These are phyloP conservation scores for Aureobasidium lini DNA, from an alignment of 2,329 filamentous ascomycete species.

Conservation along the genomic window DNA sequence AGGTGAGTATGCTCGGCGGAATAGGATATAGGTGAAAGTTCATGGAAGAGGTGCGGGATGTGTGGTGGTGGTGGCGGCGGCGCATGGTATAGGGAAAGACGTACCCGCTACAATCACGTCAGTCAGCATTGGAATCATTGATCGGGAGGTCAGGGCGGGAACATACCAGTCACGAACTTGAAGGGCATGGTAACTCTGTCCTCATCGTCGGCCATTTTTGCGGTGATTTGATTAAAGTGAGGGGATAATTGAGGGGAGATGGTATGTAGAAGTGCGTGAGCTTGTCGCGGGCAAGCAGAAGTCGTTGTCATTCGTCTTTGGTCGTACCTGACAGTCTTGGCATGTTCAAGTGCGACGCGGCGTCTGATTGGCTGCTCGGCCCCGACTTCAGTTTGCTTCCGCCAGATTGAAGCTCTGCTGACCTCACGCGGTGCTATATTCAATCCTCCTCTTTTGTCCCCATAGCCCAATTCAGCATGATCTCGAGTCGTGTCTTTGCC, in stretches of 20 bases:
- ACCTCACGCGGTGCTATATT: constrained; percentile 6
- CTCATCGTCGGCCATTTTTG: constrained; percentile 86
- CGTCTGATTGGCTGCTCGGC: constrained; percentile 7
- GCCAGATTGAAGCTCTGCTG: constrained; percentile 1
- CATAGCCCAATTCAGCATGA: constrained; percentile 22
- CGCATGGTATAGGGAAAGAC: constrained; percentile 1
- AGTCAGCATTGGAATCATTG: constrained; percentile 20
- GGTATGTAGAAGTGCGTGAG: background rate
- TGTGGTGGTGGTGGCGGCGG: background rate
- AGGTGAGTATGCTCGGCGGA: background rate
- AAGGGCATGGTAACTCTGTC: constrained; percentile 96
- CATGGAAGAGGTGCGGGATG: background rate
- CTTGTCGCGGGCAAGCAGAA: background rate
- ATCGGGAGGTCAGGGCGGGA: constrained; percentile 26
- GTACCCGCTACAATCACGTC: constrained; percentile 14
- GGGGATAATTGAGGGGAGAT: constrained; percentile 9
- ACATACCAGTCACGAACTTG: constrained; percentile 99
- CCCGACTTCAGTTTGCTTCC: background rate
- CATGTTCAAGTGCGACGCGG: background rate
- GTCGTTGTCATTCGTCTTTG: background rate
- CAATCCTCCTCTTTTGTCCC: background rate
- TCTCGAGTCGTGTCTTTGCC: constrained; percentile 29
- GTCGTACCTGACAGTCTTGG: constrained; percentile 7
- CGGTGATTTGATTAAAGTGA: constrained; percentile 27
- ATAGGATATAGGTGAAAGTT: background rate